These are phyloP conservation scores for Eucalyptus regnans DNA, from an alignment of 345 rosid genomes.

Conservation along the genomic window DNA sequence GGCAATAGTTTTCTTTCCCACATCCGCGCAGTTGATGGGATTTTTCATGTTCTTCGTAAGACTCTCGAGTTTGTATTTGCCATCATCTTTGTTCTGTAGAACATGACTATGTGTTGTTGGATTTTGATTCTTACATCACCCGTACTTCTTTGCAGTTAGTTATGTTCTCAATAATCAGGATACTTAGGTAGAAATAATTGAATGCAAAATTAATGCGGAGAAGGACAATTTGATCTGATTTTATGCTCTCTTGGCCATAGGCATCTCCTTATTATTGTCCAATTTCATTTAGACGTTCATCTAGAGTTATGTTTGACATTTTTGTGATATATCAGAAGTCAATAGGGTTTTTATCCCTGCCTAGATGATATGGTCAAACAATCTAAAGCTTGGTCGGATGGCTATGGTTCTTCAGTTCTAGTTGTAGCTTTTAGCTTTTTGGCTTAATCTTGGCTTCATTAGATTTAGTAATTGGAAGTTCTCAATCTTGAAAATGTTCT, in stretches of 20 bases:
- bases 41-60: constrained; percentile 94
- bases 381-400: background rate
- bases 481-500: background rate
- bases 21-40: constrained; percentile 98
- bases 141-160: background rate
- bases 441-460: background rate
- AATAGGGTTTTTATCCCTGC: background rate
- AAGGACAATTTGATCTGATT: background rate
- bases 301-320: background rate
- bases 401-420: background rate
- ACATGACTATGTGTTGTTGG: background rate
- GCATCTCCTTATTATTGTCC: background rate
- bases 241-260: background rate
- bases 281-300: background rate
- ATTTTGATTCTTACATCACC: background rate
- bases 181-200: background rate
- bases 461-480: background rate
- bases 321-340: background rate
- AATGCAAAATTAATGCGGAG: background rate
- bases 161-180: background rate
- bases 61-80: background rate
- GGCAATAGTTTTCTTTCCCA: constrained; percentile 96
- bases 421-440: background rate
- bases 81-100: background rate
- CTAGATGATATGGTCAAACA: background rate